Evolutionary conservation across 2,329 filamentous ascomycete species (phyloP).

Genomic region (Talaromyces verruculosus): DNA sequence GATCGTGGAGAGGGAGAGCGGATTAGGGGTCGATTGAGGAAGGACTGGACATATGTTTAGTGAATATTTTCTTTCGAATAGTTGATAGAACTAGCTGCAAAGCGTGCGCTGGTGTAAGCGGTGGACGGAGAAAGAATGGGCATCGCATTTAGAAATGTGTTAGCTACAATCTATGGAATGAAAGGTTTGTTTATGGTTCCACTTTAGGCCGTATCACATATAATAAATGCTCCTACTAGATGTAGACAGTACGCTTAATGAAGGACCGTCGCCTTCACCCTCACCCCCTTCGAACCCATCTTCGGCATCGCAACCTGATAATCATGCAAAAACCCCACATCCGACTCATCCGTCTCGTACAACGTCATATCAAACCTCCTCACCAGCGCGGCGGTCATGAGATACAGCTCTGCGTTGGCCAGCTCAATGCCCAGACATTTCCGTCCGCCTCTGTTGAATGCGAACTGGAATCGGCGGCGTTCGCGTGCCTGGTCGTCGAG

Average conservation of each 20-base stretch:
- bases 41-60: constrained; percentile 3
- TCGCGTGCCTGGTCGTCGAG: neutral
- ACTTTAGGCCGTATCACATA: neutral
- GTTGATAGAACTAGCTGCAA: neutral
- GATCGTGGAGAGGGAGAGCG: neutral
- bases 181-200: neutral
- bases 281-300: neutral
- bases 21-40: neutral
- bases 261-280: neutral
- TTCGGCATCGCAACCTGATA: constrained; percentile 1
- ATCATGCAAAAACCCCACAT: neutral
- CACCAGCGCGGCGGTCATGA: neutral
- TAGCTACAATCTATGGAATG: no score
- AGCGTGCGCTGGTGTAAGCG: neutral
- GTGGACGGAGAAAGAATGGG: no score
- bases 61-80: neutral
- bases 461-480: neutral
- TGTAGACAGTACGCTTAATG: neutral
- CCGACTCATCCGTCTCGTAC: neutral
- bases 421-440: neutral
- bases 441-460: neutral
- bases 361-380: neutral
- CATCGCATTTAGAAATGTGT: no score
- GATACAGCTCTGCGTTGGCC: neutral
- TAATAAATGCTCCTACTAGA: neutral